phyloP scores from a whole-genome alignment of 768 basidiomycete genomes.

The Mycena belliarum region DNA sequence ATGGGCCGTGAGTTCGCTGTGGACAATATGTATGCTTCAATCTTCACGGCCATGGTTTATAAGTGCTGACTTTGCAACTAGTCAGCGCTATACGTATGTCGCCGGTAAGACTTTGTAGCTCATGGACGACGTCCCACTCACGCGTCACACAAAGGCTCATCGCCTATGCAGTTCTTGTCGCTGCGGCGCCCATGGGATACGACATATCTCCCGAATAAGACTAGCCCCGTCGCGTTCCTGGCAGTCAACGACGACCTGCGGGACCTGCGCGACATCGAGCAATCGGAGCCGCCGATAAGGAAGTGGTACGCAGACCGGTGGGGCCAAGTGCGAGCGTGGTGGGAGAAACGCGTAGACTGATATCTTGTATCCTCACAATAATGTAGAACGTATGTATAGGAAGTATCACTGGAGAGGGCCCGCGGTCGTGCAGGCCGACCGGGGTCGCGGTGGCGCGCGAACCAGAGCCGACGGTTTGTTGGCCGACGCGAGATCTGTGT shows the following conservation, averaged over 20 bases:
- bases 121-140: background rate
- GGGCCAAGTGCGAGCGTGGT: constrained; percentile 16
- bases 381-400: too few species aligned
- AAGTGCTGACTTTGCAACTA: background rate
- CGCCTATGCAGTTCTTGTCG: background rate
- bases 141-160: background rate
- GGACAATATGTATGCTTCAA: constrained; percentile 3
- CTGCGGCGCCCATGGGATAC: constrained; percentile 4
- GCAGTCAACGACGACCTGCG: constrained; percentile 20
- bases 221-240: constrained; percentile 12
- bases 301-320: constrained; percentile 14
- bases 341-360: constrained; percentile 18
- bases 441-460: too few species aligned
- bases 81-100: constrained; percentile 21
- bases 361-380: background rate
- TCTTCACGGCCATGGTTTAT: background rate
- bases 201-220: background rate
- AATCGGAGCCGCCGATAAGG: constrained; percentile 2
- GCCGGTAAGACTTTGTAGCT: background rate
- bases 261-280: background rate
- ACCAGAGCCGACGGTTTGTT: too few species aligned
- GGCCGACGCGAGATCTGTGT: too few species aligned
- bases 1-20: constrained; percentile 12
- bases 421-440: too few species aligned
- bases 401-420: too few species aligned